A percentile compares a stretch with the other conserved stretches of the same genome.
Conservation (phyloP, 2,329 filamentous ascomycete species). For the Colletotrichum sojae region DNA sequence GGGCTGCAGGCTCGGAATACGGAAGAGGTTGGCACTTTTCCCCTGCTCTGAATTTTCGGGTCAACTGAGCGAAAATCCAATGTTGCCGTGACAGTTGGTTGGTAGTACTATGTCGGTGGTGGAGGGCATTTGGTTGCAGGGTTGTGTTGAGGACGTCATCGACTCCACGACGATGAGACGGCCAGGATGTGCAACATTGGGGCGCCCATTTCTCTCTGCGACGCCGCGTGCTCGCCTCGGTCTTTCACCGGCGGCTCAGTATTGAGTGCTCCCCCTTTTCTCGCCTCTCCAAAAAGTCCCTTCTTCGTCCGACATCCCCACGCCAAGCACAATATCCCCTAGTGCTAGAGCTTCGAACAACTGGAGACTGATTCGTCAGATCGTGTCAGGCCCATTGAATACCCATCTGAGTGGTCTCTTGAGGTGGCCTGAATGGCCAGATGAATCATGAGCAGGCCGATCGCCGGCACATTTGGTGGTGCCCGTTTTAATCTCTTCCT, state of each 20-base stretch:
- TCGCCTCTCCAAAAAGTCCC: constrained; percentile 23
- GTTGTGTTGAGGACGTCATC: constrained; percentile 34
- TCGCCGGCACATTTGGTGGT: neutral
- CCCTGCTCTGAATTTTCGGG: constrained; percentile 4
- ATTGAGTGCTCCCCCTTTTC: neutral
- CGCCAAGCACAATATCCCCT: constrained; percentile 31
- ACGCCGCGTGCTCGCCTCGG: constrained; percentile 28
- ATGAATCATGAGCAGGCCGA: constrained; percentile 25
- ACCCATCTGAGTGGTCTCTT: constrained; percentile 8
- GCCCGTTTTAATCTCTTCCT: constrained; percentile 1
- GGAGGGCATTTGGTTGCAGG: constrained; percentile 1
- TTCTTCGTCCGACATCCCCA: constrained; percentile 38
- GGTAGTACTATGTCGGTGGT: neutral
- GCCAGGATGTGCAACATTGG: constrained; percentile 20
- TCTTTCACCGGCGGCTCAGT: constrained; percentile 34
- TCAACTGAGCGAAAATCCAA: constrained; percentile 25
- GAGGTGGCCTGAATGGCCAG: constrained; percentile 12
- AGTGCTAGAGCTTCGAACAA: constrained; percentile 2
- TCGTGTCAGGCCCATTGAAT: constrained; percentile 20
- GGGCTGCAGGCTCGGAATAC: constrained; percentile 15
- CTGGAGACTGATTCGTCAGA: constrained; percentile 19
- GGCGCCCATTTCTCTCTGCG: neutral
- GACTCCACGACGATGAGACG: constrained; percentile 37
- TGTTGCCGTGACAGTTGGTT: constrained; percentile 1
- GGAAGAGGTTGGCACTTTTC: constrained; percentile 3